Evolutionary conservation across 2,329 filamentous ascomycete species (phyloP).

Genomic region (Diplodia mutila): DNA sequence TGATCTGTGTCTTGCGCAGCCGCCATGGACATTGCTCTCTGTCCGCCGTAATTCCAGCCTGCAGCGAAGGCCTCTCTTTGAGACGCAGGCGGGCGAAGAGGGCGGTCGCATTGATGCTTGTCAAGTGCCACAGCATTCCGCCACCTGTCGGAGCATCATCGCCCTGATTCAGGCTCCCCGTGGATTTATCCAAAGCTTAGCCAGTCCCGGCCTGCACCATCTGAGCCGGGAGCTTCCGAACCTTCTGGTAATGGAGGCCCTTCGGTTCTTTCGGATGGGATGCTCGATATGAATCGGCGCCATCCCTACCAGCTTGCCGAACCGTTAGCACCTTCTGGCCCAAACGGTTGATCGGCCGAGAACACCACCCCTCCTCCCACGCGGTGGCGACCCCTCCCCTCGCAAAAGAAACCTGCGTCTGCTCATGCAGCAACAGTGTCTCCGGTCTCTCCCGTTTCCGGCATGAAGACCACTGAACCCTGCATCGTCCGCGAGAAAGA

Average conservation of each 20-base stretch:
- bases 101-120: background rate
- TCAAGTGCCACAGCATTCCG: background rate
- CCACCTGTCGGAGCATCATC: background rate
- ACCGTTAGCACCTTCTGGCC: background rate
- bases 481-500: background rate
- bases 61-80: background rate
- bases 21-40: background rate
- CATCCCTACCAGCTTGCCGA: background rate
- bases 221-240: background rate
- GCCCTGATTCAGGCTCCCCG: background rate
- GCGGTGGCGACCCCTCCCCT: constrained; percentile 6
- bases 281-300: background rate
- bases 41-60: background rate
- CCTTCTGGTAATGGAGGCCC: background rate
- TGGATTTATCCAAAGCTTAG: background rate
- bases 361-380: background rate
- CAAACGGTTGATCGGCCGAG: constrained; percentile 2
- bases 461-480: background rate
- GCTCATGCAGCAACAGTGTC: constrained; percentile 12
- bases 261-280: background rate
- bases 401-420: background rate
- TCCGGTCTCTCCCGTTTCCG: background rate
- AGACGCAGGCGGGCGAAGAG: background rate
- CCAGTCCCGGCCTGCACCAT: too few species aligned
- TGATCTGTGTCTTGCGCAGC: background rate